Conservation (phyloP, 306 rosid genomes). For the Gastrolobium bilobum region DNA sequence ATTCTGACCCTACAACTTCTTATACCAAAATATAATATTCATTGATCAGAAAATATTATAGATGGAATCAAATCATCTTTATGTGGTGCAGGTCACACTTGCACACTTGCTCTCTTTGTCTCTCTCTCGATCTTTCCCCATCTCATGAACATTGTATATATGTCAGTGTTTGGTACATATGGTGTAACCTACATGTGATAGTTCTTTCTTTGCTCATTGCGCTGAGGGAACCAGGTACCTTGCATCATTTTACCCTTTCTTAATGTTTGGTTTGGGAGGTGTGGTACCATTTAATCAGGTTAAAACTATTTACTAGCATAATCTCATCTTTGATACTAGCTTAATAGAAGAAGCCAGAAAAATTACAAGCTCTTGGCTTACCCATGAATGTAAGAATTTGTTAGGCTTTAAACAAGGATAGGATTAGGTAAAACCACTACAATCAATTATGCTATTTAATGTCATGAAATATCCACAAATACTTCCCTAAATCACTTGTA, state of each 20-base stretch:
- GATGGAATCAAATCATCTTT: conserved; percentile 32
- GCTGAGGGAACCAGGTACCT: conserved; percentile 22
- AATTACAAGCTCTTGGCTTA: not conserved
- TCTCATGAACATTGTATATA: conserved; percentile 5
- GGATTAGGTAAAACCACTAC: not conserved
- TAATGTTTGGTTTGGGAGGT: not conserved
- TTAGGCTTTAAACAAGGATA: conserved; percentile 12
- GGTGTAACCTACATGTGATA: conserved; percentile 25
- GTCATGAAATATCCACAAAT: conserved; percentile 33
- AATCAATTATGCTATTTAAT: not conserved
- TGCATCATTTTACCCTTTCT: conserved; percentile 19
- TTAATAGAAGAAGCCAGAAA: not conserved
- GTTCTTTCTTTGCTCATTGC: not conserved
- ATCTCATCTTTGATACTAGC: not conserved
- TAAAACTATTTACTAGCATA: not conserved
- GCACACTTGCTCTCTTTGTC: not conserved
- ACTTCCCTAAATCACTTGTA: not conserved
- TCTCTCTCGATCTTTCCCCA: not conserved
- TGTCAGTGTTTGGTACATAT: conserved; percentile 41
- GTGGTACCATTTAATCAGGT: not conserved
- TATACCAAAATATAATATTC: conserved; percentile 11
- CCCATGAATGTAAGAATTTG: conserved; percentile 9
- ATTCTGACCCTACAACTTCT: not conserved
- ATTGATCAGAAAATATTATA: not conserved
- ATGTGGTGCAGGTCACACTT: conserved; percentile 8